A percentile compares a stretch with the other conserved stretches of the same genome.
Evolutionary conservation across 2,329 filamentous ascomycete species (phyloP).

Genomic region (Microsporum audouinii): DNA sequence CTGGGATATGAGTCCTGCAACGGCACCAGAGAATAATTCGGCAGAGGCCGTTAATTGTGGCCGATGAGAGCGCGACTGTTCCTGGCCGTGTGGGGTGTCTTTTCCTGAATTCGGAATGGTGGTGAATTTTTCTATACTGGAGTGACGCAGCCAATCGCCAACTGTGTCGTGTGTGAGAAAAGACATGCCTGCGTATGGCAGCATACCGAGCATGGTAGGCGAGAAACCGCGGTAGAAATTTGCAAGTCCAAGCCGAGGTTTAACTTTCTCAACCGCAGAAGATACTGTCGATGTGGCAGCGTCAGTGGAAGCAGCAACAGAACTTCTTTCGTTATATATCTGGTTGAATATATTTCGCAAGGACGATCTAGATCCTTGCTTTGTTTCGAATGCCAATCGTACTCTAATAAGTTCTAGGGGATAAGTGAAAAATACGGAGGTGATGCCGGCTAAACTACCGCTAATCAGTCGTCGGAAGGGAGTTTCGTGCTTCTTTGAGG

Average conservation of each 20-base stretch:
- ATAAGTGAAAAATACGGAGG: constrained; percentile 92
- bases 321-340: constrained; percentile 67
- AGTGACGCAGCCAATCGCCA: constrained; percentile 68
- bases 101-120: constrained; percentile 52
- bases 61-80: constrained; percentile 45
- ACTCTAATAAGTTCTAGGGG: constrained; percentile 88
- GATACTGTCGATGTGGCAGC: constrained; percentile 25
- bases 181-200: constrained; percentile 90
- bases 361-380: constrained; percentile 56
- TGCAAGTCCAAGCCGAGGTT: constrained; percentile 56
- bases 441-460: constrained; percentile 52
- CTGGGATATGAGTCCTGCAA: constrained; percentile 81
- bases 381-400: constrained; percentile 88
- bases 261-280: constrained; percentile 38
- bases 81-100: constrained; percentile 23
- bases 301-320: constrained; percentile 23
- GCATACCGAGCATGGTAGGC: constrained; percentile 83
- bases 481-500: constrained; percentile 62
- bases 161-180: constrained; percentile 91
- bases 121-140: constrained; percentile 57
- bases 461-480: constrained; percentile 51
- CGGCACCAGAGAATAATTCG: constrained; percentile 69
- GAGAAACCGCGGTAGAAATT: constrained; percentile 96
- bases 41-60: constrained; percentile 71
- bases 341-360: constrained; percentile 66